These are phyloP conservation scores for Royoungia palumana DNA, from an alignment of 768 basidiomycete species.

Conservation along the genomic window DNA sequence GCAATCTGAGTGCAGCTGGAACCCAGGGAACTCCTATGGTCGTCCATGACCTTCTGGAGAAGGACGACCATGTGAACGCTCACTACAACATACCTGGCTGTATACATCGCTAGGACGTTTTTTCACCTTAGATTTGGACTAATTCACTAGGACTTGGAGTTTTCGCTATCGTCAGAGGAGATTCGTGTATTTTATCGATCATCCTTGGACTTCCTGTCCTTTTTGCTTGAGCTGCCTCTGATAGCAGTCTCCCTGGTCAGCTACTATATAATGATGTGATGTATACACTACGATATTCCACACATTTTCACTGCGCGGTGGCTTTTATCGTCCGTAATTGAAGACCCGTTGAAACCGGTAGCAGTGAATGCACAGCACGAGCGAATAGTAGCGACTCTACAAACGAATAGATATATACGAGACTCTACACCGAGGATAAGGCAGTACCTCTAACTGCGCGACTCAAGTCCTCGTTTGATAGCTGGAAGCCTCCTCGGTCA, in stretches of 20 bases:
- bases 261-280: conserved; percentile 29
- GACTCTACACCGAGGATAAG: conserved; percentile 10
- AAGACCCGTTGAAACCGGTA: background rate
- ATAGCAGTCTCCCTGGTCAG: conserved; percentile 11
- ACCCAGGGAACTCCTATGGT: conserved; percentile 2
- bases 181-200: conserved; percentile 22
- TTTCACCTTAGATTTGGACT: conserved; percentile 28
- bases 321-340: conserved; percentile 5
- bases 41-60: conserved; percentile 1
- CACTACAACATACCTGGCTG: conserved; percentile 17
- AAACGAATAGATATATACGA: conserved; percentile 21
- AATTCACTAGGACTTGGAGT: conserved; percentile 18
- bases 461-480: conserved; percentile 58
- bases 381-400: conserved; percentile 4
- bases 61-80: conserved; percentile 12
- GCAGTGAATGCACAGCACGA: background rate
- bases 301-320: conserved; percentile 5
- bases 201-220: conserved; percentile 13
- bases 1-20: background rate
- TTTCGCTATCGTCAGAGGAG: conserved; percentile 12
- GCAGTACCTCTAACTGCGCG: conserved; percentile 17
- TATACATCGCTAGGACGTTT: conserved; percentile 24
- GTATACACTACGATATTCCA: conserved; percentile 27
- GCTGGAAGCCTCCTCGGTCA: conserved; percentile 33
- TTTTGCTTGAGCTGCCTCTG: conserved; percentile 4